Evolutionary conservation across 345 rosid genomes (phyloP).

Genomic region (Ceriops decandra): DNA sequence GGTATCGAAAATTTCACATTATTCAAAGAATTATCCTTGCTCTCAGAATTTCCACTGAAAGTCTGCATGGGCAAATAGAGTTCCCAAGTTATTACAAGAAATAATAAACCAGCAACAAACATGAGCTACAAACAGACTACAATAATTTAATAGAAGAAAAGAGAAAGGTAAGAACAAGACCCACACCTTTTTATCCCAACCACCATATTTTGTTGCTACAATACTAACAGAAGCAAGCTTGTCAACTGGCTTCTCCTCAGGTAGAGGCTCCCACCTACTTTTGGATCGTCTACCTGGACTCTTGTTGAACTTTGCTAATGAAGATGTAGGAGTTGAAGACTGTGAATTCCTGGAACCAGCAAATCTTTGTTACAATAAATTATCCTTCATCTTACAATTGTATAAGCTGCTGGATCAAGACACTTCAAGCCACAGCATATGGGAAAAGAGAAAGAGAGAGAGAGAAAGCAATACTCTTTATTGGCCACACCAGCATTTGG

Average conservation of each 20-base stretch:
- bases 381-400: too few relatives aligned
- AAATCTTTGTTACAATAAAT: background rate
- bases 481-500: conserved; percentile 35
- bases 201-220: conserved; percentile 50
- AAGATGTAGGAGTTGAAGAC: conserved; percentile 33
- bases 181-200: conserved; percentile 62
- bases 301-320: conserved; percentile 41
- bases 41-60: conserved; percentile 33
- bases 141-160: background rate
- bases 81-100: conserved; percentile 3
- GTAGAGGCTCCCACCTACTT: conserved; percentile 98
- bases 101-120: background rate
- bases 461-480: conserved; percentile 47
- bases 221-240: conserved; percentile 38
- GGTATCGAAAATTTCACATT: conserved; percentile 32
- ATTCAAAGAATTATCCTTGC: conserved; percentile 48
- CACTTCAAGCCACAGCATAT: background rate
- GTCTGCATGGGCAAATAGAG: conserved; percentile 38
- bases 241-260: conserved; percentile 55
- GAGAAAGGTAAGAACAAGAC: background rate
- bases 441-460: conserved; percentile 3
- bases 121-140: background rate
- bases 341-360: conserved; percentile 28
- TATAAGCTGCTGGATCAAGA: too few relatives aligned
- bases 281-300: conserved; percentile 75